Base-by-base conservation (phyloP, 176 grass and related monocot genomes). In the Chloris gayana region DNA sequence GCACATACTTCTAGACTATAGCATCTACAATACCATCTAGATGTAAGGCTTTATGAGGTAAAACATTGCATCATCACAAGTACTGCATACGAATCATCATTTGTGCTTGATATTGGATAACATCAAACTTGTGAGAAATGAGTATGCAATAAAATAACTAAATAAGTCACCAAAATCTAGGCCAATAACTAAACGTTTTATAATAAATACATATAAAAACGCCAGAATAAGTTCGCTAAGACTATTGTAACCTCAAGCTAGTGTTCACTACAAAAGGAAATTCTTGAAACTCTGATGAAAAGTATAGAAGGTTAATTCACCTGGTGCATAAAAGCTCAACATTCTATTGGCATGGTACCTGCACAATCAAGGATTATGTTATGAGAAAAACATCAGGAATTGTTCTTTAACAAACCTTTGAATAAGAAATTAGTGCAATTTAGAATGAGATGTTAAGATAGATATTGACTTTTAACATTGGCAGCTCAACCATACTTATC, bases 261-360 rank as follows among this genome's bases (percentile, higher is more conserved):
- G 10, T 47, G 26, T 24, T 54, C 27, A 80, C 14, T 2, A 57
- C 17, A 51, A 35, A 68, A 33, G 2, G 18, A 56, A 8, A 4
- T 59, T 14, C 14, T 30, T 12, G 64, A 35, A 8, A n/a, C 17
- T 56, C 31, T 27, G 24, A 38, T 67, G 13, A 51, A 58, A 79
- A 5, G 0, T 33, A 0, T 58, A 59, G 31, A 66, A n/a, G 75
- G 9, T 56, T 86, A 85, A 37, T 27, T 87, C 57, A 99, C 96
- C 96, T 99, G 96, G 92, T 79, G 96, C 96, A 31, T 95, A 99
- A 71, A 99, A 99, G 73, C 92, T 99, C 65, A 99, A 79, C 96
- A 99, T 99, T 91, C 96, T 91, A 46, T 99, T 99, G 72, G 90
- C 93, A 80, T 99, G 92, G 49, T 99, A 99, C 96, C 96, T 99